Conservation (phyloP, 768 basidiomycete species). For the Suillus variegatus region DNA sequence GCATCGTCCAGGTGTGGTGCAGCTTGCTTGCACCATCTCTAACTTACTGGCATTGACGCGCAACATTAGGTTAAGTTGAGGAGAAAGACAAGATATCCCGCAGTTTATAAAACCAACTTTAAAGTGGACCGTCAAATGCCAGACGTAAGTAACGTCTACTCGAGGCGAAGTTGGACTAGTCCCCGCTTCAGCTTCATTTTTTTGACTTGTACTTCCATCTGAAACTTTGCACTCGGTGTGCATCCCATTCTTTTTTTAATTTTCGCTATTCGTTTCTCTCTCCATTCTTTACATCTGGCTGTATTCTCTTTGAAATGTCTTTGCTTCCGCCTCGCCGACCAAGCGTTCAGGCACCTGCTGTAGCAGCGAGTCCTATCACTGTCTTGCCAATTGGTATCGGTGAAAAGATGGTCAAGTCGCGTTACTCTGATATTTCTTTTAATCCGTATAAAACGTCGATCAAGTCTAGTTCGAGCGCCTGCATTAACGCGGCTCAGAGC, state of each 20-base stretch:
- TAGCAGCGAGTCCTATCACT: constrained; percentile 35
- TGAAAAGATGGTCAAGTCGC: constrained; percentile 48
- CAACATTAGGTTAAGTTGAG: background rate
- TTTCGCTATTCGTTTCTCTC: background rate
- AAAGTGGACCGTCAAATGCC: background rate
- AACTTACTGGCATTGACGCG: background rate
- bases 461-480: constrained; percentile 16
- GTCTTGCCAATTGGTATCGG: constrained; percentile 16
- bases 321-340: constrained; percentile 19
- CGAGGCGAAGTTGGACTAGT: background rate
- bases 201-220: constrained; percentile 4
- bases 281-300: background rate
- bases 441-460: constrained; percentile 20
- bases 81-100: background rate
- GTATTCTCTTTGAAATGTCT: constrained; percentile 18
- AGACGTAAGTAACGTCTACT: constrained; percentile 3
- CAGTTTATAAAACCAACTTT: background rate
- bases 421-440: constrained; percentile 52
- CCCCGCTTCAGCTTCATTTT: background rate
- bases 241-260: constrained; percentile 2
- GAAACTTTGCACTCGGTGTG: background rate
- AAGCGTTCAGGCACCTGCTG: constrained; percentile 23
- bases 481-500: constrained; percentile 5
- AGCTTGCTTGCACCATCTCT: background rate
- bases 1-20: background rate